Base-by-base conservation (phyloP, 805 yeast genomes). In the Saccharomycopsis synnaedendra region DNA sequence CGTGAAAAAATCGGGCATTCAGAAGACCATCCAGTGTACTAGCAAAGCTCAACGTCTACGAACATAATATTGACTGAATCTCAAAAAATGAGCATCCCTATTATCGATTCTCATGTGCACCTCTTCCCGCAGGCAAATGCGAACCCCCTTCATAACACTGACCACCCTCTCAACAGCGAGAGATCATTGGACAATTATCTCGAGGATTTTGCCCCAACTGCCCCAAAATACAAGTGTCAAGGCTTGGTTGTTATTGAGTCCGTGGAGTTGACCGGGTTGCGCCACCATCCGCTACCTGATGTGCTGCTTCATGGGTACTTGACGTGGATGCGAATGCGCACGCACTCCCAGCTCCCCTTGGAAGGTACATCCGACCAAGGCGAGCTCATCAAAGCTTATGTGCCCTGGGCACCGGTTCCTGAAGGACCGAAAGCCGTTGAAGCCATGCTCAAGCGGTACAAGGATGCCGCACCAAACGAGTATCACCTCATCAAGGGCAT, bases 351-450 rank as follows among this genome's bases (percentile, higher is more conserved):
- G 32, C 31, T 36, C 10, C 46, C 50, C 8, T 5, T 29, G 8
- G 46, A 47, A 27, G 50, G 41, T 10, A n/a, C 19, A 11, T 10
- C 32, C 35, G 33, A 40, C 32, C 11, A 41, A 10, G 48, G 45
- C 9, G 41, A 33, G 29, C 5, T 43, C 39, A 54, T 53, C 33
- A 58, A 56, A 38, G 72, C 60, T 3, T 54, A 69, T 5, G 55
- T 71, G n/a, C 72, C 75, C 1, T 70, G 72, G 73, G 72, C 70
- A 1, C 75, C 76, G 4, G 44, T 70, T 5, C 63, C 66, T 5
- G 48, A 57, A 4, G 74, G 74, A 2, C 41, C 55, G 1, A 49
- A 46, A 0, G 53, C 51, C 1, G 41, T 62, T 3, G 29, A 38
- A 4, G 41, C 48, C 38, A 60, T 54, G 45, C 35, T 56, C 5